These are phyloP conservation scores for Escallonia rubra DNA, from an alignment of 129 eudicot species.

Conservation along the genomic window DNA sequence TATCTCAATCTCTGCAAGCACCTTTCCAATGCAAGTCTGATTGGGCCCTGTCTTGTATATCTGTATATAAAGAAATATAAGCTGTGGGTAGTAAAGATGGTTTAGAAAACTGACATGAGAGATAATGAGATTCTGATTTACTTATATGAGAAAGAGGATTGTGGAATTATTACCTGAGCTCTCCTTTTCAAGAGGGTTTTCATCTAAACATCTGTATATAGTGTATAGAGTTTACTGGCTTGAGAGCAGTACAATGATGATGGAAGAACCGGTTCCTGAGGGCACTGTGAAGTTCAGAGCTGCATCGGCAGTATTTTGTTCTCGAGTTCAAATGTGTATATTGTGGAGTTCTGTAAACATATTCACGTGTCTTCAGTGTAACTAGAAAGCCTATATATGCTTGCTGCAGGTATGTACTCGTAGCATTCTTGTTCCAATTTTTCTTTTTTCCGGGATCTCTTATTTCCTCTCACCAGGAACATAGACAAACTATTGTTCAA, in stretches of 20 bases:
- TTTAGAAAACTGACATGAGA: constrained; percentile 22
- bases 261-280: constrained; percentile 16
- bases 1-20: constrained; percentile 70
- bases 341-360: constrained; percentile 4
- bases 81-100: constrained; percentile 80
- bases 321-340: constrained; percentile 3
- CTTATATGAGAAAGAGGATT: background rate
- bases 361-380: background rate
- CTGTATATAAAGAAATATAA: constrained; percentile 62
- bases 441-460: no score
- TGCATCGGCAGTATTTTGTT: background rate
- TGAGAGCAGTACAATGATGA: constrained; percentile 20
- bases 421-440: no score
- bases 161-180: background rate
- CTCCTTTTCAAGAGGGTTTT: background rate
- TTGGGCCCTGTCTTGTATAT: constrained; percentile 73
- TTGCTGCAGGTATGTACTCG: background rate
- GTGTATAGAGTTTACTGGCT: constrained; percentile 28
- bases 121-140: background rate
- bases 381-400: background rate
- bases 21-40: constrained; percentile 69
- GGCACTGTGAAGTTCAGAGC: constrained; percentile 9
- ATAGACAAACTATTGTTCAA: no score
- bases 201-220: constrained; percentile 17
- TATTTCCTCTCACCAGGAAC: no score